Evolutionary conservation across 257 asterid genomes (phyloP).

Genomic region (Cruciata laevipes): DNA sequence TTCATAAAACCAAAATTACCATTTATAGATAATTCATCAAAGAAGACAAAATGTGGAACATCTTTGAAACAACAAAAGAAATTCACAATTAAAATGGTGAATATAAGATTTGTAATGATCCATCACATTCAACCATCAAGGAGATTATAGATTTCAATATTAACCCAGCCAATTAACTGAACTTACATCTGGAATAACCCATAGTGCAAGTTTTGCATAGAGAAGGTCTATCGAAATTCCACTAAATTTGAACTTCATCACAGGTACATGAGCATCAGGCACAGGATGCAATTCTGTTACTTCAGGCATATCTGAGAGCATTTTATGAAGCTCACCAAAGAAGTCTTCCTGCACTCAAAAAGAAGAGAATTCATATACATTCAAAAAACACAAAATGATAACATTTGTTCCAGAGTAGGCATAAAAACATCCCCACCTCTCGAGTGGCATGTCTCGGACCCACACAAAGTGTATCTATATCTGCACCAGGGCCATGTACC

Average conservation of each 20-base stretch:
- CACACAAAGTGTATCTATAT: conserved; percentile 34
- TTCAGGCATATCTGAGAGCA: conserved; percentile 32
- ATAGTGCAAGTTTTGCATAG: conserved; percentile 28
- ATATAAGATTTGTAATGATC: background rate
- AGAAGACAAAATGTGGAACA: background rate
- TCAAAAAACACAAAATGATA: background rate
- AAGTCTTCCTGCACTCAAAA: conserved; percentile 32
- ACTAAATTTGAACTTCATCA: conserved; percentile 32
- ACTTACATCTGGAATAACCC: conserved; percentile 39
- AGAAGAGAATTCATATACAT: background rate
- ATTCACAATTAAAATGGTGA: background rate
- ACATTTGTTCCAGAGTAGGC: background rate
- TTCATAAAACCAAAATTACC: background rate
- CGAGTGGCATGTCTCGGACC: conserved; percentile 35
- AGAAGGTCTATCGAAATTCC: conserved; percentile 35
- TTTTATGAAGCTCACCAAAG: conserved; percentile 29
- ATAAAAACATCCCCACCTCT: conserved; percentile 20
- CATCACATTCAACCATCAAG: background rate
- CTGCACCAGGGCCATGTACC: conserved; percentile 45
- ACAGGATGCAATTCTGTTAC: conserved; percentile 34
- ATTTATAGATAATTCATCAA: background rate
- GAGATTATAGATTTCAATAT: background rate
- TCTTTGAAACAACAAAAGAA: background rate
- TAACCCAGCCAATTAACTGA: conserved; percentile 5
- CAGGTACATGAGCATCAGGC: conserved; percentile 40